Percentiles rank a stretch among this genome's conserved stretches.
Evolutionary conservation across 768 basidiomycete genomes (phyloP).

Genomic region (Suillus occidentalis): DNA sequence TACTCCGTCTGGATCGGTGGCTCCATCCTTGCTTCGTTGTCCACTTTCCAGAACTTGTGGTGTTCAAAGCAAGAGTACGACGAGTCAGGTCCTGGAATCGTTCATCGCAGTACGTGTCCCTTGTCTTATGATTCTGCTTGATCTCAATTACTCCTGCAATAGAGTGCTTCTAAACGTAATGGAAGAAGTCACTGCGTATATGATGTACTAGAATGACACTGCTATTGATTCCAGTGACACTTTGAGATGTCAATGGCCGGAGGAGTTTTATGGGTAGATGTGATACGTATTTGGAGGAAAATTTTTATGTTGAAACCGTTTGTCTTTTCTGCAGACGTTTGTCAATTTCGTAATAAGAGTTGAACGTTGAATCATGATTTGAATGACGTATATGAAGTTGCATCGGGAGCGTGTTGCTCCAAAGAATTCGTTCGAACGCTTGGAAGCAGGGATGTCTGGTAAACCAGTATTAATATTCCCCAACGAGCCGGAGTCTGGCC

Average conservation of each 20-base stretch:
- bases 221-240: conserved; percentile 12
- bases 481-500: not conserved
- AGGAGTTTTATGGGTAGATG: not conserved
- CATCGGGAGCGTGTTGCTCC: not conserved
- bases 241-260: not conserved
- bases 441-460: not conserved
- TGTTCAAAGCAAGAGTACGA: conserved; percentile 93
- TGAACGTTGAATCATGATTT: not conserved
- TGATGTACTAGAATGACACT: conserved; percentile 28
- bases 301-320: not conserved
- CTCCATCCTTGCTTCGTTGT: conserved; percentile 82
- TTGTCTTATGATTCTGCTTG: not conserved
- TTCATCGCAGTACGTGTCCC: conserved; percentile 65
- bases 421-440: not conserved
- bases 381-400: not conserved
- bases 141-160: conserved; percentile 6
- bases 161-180: conserved; percentile 28
- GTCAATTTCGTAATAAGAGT: not conserved
- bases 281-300: not conserved
- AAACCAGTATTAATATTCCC: not conserved
- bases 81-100: conserved; percentile 76
- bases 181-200: conserved; percentile 21
- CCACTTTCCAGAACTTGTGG: conserved; percentile 98
- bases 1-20: conserved; percentile 97
- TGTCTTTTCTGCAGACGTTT: not conserved